These are phyloP conservation scores for Herpetomonas tarakana DNA, from an alignment of 208 protist genomes.

Conservation along the genomic window DNA sequence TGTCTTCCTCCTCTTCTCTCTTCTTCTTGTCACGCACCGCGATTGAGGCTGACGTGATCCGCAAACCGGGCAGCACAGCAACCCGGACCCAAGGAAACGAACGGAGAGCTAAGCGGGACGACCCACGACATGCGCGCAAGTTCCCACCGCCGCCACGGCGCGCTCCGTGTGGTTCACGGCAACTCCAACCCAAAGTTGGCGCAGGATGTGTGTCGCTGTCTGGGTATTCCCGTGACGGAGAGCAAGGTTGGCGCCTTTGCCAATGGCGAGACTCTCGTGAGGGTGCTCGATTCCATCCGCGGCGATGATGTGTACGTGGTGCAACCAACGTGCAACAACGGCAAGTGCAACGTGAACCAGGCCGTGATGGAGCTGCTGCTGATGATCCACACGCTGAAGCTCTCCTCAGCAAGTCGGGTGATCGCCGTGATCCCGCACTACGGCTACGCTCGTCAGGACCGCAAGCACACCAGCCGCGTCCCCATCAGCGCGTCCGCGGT, in stretches of 20 bases:
- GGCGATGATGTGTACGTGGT: slow-evolving; percentile 96
- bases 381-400: slow-evolving; percentile 91
- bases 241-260: slow-evolving; percentile 79
- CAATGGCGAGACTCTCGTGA: slow-evolving; percentile 88
- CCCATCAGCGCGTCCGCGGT: slow-evolving; percentile 96
- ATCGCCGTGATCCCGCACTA: slow-evolving; percentile 96
- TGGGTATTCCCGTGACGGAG: slow-evolving; percentile 67
- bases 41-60: too few species aligned
- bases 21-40: too few species aligned
- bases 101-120: too few species aligned
- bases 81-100: too few species aligned
- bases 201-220: slow-evolving; percentile 65
- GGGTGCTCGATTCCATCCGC: slow-evolving; percentile 83
- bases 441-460: slow-evolving; percentile 95
- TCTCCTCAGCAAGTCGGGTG: slow-evolving; percentile 87
- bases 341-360: slow-evolving; percentile 82
- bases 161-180: slow-evolving; percentile 79
- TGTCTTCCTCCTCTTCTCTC: too few species aligned
- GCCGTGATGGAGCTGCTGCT: slow-evolving; percentile 96
- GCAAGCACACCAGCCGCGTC: slow-evolving; percentile 92
- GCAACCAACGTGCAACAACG: slow-evolving; percentile 92
- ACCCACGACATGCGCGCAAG: too few species aligned
- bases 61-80: too few species aligned
- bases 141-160: slow-evolving; percentile 51
- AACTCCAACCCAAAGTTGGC: slow-evolving; percentile 88